Evolutionary conservation across 2,329 filamentous ascomycete species (phyloP), one percentile per base, ranked within the genome.

Genomic region (Diplodia corticola): DNA sequence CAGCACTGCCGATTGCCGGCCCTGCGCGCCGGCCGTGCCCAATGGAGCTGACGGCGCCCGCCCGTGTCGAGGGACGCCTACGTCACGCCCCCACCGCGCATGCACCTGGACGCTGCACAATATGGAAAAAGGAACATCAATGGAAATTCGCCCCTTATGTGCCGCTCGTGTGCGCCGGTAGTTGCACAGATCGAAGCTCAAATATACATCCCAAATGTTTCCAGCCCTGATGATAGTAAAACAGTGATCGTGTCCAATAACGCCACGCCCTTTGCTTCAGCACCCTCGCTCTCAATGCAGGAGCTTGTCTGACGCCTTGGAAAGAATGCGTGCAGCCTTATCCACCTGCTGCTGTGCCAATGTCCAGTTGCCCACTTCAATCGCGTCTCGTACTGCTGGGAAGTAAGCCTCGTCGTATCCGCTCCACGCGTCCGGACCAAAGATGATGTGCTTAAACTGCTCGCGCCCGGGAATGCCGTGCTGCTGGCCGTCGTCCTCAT

Each of bases 361-460:
- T 1, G 79, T 81, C 90, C 90, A 93, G 71, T 96, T 86, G 28
- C 86, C 85, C 4, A 83, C 85, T 68, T 91, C 86, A 48, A 97
- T 82, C 9, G 90, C 88, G 73, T 97, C 93, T 66, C 92, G 85
- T 65, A 97, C 90, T n/a, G 89, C 89, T 0, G 94, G 94, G 79
- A 96, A 96, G 68, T 86, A 86, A 0, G 86, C 85, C 65, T 86
- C 85, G 40, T 90, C 85, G 70, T 89, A 86, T 44, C 85, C 87
- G 37, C 88, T 89, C 89, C 92, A 93, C 2, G 87, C 81, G 73
- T 92, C 87, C 0, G 95, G 95, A 1, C 91, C 94, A 75, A 93
- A 96, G 66, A 99, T 81, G 73, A 96, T 85, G 78, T 97, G 95
- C 78, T 96, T 97, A 84, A 93, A 99, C 79, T 98, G 95, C 5